Conservation (phyloP, 306 rosid genomes). For the Medicago arabica region DNA sequence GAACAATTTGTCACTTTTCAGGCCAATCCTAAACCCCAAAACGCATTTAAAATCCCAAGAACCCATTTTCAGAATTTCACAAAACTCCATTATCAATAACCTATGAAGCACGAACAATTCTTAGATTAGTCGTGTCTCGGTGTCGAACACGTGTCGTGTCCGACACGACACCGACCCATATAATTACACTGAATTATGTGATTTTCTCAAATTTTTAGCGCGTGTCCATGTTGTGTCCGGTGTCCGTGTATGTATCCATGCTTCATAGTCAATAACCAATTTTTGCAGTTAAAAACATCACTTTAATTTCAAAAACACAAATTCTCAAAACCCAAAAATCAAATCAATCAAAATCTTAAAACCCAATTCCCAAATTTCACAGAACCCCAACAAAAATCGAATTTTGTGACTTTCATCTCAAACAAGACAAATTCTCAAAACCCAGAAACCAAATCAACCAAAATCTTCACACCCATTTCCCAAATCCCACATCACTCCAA, state of each 20-base stretch:
- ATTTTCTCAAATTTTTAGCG: no score
- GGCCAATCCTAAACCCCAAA: constrained; percentile 16
- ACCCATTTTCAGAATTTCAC: constrained; percentile 1
- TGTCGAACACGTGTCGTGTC: no score
- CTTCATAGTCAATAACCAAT: not conserved
- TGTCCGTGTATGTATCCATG: no score
- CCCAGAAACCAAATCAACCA: constrained; percentile 16
- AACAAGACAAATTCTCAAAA: not conserved
- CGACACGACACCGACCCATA: no score
- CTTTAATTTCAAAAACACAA: not conserved
- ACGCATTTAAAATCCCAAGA: no score
- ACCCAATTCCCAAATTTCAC: constrained; percentile 3
- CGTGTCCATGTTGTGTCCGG: no score
- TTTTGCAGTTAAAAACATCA: not conserved
- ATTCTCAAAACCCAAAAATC: constrained; percentile 19
- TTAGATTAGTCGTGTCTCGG: no score
- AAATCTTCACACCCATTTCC: constrained; percentile 15
- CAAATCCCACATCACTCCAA: not conserved
- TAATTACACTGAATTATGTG: no score
- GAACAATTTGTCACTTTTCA: not conserved
- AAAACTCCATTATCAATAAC: no score
- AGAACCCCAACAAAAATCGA: not conserved
- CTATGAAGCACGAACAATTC: no score
- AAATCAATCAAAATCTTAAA: not conserved
- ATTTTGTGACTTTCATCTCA: not conserved